These are phyloP conservation scores for Hebeloma cylindrosporum DNA, from an alignment of 768 basidiomycete genomes.

Conservation along the genomic window DNA sequence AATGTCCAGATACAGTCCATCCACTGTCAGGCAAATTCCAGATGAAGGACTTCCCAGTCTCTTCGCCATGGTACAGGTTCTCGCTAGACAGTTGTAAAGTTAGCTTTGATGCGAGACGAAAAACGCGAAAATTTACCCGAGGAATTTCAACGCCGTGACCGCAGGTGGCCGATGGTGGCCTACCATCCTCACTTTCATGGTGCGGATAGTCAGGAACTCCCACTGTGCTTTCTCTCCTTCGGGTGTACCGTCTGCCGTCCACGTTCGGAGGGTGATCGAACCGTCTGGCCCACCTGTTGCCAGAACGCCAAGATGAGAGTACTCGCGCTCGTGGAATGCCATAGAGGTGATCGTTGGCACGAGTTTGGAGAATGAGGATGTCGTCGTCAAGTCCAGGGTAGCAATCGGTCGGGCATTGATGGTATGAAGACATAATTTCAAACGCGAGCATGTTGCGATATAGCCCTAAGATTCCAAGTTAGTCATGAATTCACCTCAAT, in stretches of 20 bases:
- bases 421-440: conserved; percentile 76
- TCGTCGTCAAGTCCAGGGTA: conserved; percentile 56
- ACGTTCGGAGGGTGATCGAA: conserved; percentile 76
- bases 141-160: conserved; percentile 78
- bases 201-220: conserved; percentile 70
- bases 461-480: conserved; percentile 58
- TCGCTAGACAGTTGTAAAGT: conserved; percentile 40
- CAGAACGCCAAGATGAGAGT: conserved; percentile 73
- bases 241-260: conserved; percentile 76
- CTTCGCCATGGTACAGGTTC: conserved; percentile 62
- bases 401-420: conserved; percentile 83
- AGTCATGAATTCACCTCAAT: not conserved
- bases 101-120: not conserved
- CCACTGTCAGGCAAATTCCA: conserved; percentile 57
- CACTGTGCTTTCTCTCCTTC: conserved; percentile 66
- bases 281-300: conserved; percentile 80
- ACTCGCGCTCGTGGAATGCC: conserved; percentile 89
- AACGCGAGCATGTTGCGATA: conserved; percentile 78
- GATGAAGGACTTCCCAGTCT: conserved; percentile 54
- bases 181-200: conserved; percentile 56
- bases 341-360: conserved; percentile 68
- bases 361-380: conserved; percentile 42
- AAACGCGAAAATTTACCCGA: conserved; percentile 54
- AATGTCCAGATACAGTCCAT: too few relatives aligned
- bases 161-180: conserved; percentile 47